Evolutionary conservation across 257 asterid species (phyloP).

Genomic region (Nicotiana paniculata): DNA sequence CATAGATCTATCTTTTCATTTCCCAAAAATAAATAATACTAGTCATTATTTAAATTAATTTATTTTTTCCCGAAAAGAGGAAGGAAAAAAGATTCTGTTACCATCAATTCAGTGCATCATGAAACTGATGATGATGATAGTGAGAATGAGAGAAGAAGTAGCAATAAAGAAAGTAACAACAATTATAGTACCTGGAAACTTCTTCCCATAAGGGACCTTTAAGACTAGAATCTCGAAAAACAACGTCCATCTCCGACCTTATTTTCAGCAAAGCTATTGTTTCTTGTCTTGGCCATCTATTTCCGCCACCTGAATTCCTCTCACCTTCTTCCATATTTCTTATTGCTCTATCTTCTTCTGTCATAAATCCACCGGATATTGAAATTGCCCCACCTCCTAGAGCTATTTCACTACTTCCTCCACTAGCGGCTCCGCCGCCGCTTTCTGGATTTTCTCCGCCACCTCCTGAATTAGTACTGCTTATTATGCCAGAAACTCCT

Average conservation of each 20-base stretch:
- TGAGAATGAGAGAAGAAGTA: not conserved
- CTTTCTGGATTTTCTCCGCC: conserved; percentile 42
- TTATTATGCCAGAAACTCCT: conserved; percentile 40
- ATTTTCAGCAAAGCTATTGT: conserved; percentile 77
- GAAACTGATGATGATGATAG: not conserved
- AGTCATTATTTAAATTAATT: not conserved
- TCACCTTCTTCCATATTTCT: conserved; percentile 40
- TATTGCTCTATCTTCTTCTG: conserved; percentile 24
- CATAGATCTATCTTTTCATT: conserved; percentile 20
- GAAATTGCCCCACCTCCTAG: conserved; percentile 12
- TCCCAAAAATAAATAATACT: not conserved
- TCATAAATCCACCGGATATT: not conserved
- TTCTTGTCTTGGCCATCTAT: conserved; percentile 96
- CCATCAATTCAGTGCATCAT: not conserved
- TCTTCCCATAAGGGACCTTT: conserved; percentile 99
- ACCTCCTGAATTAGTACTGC: conserved; percentile 15
- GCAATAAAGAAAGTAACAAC: not conserved
- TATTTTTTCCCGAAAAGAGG: not conserved
- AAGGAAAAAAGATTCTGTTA: not conserved
- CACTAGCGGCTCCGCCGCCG: conserved; percentile 51
- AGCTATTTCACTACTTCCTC: conserved; percentile 61
- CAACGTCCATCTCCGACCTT: conserved; percentile 82
- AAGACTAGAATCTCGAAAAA: conserved; percentile 73
- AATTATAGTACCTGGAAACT: conserved; percentile 60
- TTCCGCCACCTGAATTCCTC: conserved; percentile 53